phyloP scores from a whole-genome alignment of 371 early-diverging fungal genomes.

The Apophysomyces trapeziformis region DNA sequence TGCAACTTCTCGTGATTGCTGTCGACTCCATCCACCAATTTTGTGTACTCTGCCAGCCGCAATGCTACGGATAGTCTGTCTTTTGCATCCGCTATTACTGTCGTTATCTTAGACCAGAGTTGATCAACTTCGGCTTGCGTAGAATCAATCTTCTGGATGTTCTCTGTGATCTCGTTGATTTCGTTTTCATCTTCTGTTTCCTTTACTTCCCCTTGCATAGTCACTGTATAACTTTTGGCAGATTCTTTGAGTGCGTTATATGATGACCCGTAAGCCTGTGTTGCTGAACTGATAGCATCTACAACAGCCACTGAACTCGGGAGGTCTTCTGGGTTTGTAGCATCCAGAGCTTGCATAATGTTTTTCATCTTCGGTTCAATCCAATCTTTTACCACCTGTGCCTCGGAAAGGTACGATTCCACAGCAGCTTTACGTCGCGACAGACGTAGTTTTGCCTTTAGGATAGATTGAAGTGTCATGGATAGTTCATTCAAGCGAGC shows the following conservation, averaged over 20 bases:
- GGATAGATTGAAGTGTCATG: constrained; percentile 26
- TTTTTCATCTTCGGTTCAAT: constrained; percentile 17
- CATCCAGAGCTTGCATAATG: constrained; percentile 5
- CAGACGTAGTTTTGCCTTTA: constrained; percentile 33
- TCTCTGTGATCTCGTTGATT: neutral
- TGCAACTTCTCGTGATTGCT: constrained; percentile 4
- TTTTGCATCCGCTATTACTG: constrained; percentile 3
- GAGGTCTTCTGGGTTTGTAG: neutral
- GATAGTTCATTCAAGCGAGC: constrained; percentile 32
- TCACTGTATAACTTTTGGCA: constrained; percentile 4
- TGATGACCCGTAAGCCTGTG: constrained; percentile 14
- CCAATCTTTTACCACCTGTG: constrained; percentile 36
- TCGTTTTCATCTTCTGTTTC: constrained; percentile 1
- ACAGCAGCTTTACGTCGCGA: constrained; percentile 41
- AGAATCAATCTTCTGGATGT: neutral
- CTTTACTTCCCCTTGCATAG: constrained; percentile 11
- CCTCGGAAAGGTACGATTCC: constrained; percentile 39
- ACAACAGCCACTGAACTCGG: constrained; percentile 5
- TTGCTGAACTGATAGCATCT: constrained; percentile 19
- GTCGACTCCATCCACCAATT: constrained; percentile 11
- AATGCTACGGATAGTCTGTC: constrained; percentile 7
- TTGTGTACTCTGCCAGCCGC: constrained; percentile 20
- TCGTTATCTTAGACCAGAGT: constrained; percentile 16
- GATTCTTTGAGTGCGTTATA: constrained; percentile 22
- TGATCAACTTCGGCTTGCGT: constrained; percentile 16